Conservation (phyloP, 2,329 filamentous ascomycete species). For the Cercospora berteroae region DNA sequence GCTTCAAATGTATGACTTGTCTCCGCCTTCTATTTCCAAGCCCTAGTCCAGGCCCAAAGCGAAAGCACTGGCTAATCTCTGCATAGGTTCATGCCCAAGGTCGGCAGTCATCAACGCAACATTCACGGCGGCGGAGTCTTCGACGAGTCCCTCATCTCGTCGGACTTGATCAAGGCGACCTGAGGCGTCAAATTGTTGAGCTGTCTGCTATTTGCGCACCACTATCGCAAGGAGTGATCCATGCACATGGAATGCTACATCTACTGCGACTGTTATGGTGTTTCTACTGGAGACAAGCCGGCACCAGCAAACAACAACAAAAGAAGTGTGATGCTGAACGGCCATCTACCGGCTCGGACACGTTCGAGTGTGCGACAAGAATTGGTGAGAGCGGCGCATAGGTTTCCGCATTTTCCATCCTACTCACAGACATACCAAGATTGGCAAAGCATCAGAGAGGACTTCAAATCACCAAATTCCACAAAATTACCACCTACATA, state of each 20-base stretch:
- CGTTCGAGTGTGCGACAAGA: neutral
- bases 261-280: neutral
- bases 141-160: conserved; percentile 25
- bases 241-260: neutral
- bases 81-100: conserved; percentile 22
- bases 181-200: neutral
- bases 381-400: neutral
- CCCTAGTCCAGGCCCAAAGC: neutral
- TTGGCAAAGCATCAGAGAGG: neutral
- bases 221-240: neutral
- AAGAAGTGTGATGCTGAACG: neutral
- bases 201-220: neutral
- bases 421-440: neutral
- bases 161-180: conserved; percentile 7
- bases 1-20: conserved; percentile 13
- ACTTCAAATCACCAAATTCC: neutral
- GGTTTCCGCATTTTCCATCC: neutral
- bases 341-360: neutral
- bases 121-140: conserved; percentile 33
- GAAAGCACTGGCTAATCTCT: neutral
- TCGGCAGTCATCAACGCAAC: conserved; percentile 30
- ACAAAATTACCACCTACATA: neutral
- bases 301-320: neutral
- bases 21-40: neutral
- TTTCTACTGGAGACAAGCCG: neutral